These are phyloP conservation scores for Pseudophaeomoniella oleicola DNA, from an alignment of 2,329 filamentous ascomycete species.

Conservation along the genomic window DNA sequence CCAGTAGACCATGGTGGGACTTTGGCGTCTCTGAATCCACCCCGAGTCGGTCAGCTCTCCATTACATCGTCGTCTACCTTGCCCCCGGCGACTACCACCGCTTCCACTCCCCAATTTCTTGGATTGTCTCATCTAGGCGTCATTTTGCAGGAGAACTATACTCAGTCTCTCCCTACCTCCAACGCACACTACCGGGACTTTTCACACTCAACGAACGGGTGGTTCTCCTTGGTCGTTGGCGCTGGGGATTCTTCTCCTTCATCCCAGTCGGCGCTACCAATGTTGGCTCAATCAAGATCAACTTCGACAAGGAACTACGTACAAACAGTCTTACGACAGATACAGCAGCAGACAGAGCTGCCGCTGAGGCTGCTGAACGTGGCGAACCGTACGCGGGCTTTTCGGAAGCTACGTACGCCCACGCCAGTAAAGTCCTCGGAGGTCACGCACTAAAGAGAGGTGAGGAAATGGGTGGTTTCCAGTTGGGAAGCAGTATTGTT, in stretches of 20 bases:
- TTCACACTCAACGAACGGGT: constrained; percentile 96
- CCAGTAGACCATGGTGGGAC: constrained; percentile 38
- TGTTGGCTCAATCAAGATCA: constrained; percentile 89
- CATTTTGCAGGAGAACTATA: constrained; percentile 96
- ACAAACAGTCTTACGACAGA: constrained; percentile 88
- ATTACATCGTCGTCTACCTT: constrained; percentile 91
- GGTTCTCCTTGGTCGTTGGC: constrained; percentile 84
- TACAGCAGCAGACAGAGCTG: constrained; percentile 75
- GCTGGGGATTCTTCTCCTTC: constrained; percentile 94
- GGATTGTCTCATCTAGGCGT: constrained; percentile 88
- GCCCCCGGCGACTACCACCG: constrained; percentile 97
- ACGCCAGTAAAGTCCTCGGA: constrained; percentile 60
- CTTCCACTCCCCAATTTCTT: constrained; percentile 88
- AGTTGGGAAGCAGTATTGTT: constrained; percentile 87
- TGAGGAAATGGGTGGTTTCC: constrained; percentile 97
- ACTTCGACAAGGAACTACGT: constrained; percentile 87
- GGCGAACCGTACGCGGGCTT: constrained; percentile 84
- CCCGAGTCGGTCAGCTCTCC: constrained; percentile 48
- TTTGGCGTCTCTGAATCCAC: constrained; percentile 16
- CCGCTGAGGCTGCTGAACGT: constrained; percentile 60
- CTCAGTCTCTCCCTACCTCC: constrained; percentile 87
- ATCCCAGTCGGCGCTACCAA: constrained; percentile 95
- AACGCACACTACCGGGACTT: constrained; percentile 78
- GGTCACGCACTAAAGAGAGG: constrained; percentile 75
- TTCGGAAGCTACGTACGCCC: constrained; percentile 75